These are phyloP conservation scores for Pseudonitzschia multiseries DNA, from an alignment of 108 stramenopile species.

Conservation along the genomic window DNA sequence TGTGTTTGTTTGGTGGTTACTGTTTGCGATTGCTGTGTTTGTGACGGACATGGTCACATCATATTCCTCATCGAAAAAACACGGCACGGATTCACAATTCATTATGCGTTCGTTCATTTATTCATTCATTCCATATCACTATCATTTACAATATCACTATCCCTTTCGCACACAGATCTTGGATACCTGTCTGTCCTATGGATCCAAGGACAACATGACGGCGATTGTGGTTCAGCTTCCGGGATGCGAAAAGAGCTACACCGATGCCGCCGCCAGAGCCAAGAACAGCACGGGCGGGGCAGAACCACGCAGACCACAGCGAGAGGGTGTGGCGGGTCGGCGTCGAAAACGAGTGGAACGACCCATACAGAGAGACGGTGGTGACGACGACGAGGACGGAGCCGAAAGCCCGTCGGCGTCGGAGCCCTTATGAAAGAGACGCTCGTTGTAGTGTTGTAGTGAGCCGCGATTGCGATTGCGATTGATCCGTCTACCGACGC, in stretches of 20 bases:
- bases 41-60: background rate
- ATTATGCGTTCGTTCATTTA: no score
- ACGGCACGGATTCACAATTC: no score
- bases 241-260: conserved; percentile 27
- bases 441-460: background rate
- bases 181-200: conserved; percentile 69
- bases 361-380: background rate
- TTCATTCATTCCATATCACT: no score
- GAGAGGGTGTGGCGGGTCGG: conserved; percentile 1
- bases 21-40: no score
- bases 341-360: conserved; percentile 5
- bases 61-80: background rate
- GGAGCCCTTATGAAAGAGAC: conserved; percentile 1
- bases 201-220: conserved; percentile 91
- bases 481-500: no score
- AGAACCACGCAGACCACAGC: background rate
- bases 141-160: no score
- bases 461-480: no score
- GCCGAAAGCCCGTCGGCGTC: background rate
- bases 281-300: background rate
- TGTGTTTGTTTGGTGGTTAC: no score
- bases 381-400: background rate
- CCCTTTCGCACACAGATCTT: conserved; percentile 27
- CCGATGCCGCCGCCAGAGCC: background rate
- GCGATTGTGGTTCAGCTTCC: conserved; percentile 68